These are phyloP conservation scores for Xerocomus cyaneibrunnescens DNA, from an alignment of 1,284 basidiomycete genomes.

Conservation along the genomic window DNA sequence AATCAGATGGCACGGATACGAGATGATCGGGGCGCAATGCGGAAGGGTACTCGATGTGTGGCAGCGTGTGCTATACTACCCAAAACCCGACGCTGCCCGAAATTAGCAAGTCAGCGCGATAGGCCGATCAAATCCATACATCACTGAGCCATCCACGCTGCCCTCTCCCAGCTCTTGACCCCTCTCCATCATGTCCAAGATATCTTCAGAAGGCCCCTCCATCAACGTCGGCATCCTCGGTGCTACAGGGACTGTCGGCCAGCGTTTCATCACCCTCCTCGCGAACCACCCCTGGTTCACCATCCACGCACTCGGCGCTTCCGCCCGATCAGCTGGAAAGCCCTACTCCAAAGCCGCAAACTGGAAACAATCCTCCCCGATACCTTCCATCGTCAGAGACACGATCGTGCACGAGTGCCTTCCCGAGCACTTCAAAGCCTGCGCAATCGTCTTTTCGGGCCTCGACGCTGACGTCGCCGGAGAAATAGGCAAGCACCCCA, in stretches of 20 bases:
- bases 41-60: too few relatives aligned
- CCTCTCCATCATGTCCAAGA: constrained; percentile 21
- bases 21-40: too few relatives aligned
- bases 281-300: constrained; percentile 89
- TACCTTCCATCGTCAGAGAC: constrained; percentile 69
- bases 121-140: not conserved
- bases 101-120: too few relatives aligned
- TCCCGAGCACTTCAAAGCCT: constrained; percentile 78
- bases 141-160: not conserved
- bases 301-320: constrained; percentile 88
- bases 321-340: constrained; percentile 86
- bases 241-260: constrained; percentile 95
- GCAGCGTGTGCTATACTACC: too few relatives aligned
- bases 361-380: constrained; percentile 89
- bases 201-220: constrained; percentile 17
- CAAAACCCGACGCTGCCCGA: too few relatives aligned
- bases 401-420: constrained; percentile 80
- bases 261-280: constrained; percentile 92
- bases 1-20: too few relatives aligned
- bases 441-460: constrained; percentile 92
- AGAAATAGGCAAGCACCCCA: constrained; percentile 76
- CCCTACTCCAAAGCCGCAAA: constrained; percentile 74
- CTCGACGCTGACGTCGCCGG: constrained; percentile 94
- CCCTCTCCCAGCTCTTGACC: not conserved
- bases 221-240: constrained; percentile 92